These are phyloP conservation scores for Fusarium drepaniforme DNA, from an alignment of 2,329 filamentous ascomycete genomes.

Conservation along the genomic window DNA sequence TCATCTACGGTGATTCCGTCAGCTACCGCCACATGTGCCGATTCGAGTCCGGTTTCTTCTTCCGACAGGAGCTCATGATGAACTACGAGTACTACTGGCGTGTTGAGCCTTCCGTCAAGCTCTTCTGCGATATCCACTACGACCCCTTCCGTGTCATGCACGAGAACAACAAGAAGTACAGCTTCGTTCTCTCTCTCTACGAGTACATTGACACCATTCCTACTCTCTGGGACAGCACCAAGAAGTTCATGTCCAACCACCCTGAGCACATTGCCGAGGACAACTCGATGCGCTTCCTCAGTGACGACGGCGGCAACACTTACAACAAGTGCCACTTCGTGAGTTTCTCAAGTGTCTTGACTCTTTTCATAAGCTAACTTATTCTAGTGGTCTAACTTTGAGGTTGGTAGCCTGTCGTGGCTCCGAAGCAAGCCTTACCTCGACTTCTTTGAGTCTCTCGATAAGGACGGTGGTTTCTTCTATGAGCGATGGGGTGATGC, in stretches of 20 bases:
- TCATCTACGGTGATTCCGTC: conserved; percentile 97
- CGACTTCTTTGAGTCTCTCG: conserved; percentile 91
- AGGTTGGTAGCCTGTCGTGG: conserved; percentile 95
- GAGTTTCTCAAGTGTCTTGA: conserved; percentile 50
- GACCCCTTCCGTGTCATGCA: conserved; percentile 98
- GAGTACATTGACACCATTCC: conserved; percentile 98
- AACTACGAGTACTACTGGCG: conserved; percentile 99
- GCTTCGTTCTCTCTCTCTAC: conserved; percentile 94
- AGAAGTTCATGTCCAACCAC: conserved; percentile 92
- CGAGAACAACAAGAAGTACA: conserved; percentile 98
- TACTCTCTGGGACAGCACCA: conserved; percentile 94
- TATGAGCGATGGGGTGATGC: conserved; percentile 99
- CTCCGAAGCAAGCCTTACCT: conserved; percentile 88
- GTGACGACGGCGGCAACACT: conserved; percentile 88
- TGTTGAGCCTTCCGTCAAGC: conserved; percentile 95
- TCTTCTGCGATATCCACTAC: conserved; percentile 95
- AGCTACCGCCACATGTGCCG: conserved; percentile 99
- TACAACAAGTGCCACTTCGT: conserved; percentile 99
- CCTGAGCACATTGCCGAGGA: conserved; percentile 87
- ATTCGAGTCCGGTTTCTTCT: conserved; percentile 99
- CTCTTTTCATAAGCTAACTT: conserved; percentile 28
- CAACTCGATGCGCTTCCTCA: conserved; percentile 93
- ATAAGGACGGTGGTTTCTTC: conserved; percentile 96
- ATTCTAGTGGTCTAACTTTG: conserved; percentile 96
- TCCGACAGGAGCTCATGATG: conserved; percentile 91